Evolutionary conservation across 345 rosid genomes (phyloP).

Genomic region (Gossypium sturtianum): DNA sequence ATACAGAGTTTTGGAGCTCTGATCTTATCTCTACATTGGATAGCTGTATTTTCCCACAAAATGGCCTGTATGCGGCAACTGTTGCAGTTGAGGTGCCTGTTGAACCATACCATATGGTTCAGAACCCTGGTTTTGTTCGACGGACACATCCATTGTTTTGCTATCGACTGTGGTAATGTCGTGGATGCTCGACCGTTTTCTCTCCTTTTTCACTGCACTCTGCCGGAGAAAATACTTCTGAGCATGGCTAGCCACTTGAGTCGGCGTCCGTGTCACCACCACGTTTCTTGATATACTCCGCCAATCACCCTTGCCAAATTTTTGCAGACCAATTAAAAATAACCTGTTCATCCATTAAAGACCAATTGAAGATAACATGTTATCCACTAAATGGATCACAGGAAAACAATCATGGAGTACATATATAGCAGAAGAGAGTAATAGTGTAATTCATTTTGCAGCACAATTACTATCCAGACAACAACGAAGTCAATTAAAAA

Average conservation of each 20-base stretch:
- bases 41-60: slow-evolving; percentile 17
- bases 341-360: slow-evolving; percentile 29
- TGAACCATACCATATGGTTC: slow-evolving; percentile 11
- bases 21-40: slow-evolving; percentile 17
- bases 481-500: not conserved
- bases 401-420: no score
- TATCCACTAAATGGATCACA: no score
- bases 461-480: not conserved
- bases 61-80: slow-evolving; percentile 19
- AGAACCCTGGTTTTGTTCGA: slow-evolving; percentile 26
- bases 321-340: slow-evolving; percentile 57
- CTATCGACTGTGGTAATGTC: slow-evolving; percentile 54
- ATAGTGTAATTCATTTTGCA: not conserved
- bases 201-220: slow-evolving; percentile 55
- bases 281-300: slow-evolving; percentile 82
- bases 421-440: not conserved
- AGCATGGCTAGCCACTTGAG: slow-evolving; percentile 93
- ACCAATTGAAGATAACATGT: no score
- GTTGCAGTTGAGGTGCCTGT: slow-evolving; percentile 21
- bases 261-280: slow-evolving; percentile 78
- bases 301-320: slow-evolving; percentile 83
- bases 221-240: slow-evolving; percentile 84
- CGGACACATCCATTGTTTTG: slow-evolving; percentile 11
- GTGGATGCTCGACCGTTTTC: slow-evolving; percentile 80
- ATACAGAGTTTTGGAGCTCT: slow-evolving; percentile 6